A percentile compares a stretch with the other conserved stretches of the same genome.
Conservation (phyloP, 352 stramenopile species). For the Globisporangium spiculum region DNA sequence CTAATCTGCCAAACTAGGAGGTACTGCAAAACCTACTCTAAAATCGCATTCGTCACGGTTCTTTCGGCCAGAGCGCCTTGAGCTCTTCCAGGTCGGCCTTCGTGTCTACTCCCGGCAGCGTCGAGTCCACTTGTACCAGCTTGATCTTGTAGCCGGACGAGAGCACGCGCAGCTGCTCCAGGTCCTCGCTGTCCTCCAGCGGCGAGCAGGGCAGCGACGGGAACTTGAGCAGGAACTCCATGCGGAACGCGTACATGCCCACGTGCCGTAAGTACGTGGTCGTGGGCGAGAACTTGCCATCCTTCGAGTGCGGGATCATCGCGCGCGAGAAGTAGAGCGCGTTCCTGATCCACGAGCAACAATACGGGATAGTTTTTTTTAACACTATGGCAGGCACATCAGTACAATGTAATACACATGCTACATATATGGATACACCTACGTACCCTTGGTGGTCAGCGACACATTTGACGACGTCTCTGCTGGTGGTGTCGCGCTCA, state of each 20-base stretch:
- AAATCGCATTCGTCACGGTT: neutral
- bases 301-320: conserved; percentile 77
- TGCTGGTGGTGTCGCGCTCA: conserved; percentile 49
- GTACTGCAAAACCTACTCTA: neutral
- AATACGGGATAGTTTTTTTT: neutral
- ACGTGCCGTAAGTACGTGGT: conserved; percentile 71
- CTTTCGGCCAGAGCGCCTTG: conserved; percentile 26
- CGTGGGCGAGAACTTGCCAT: conserved; percentile 44
- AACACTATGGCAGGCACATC: neutral
- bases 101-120: conserved; percentile 68
- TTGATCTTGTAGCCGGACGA: conserved; percentile 72
- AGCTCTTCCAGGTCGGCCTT: conserved; percentile 57
- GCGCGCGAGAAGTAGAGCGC: conserved; percentile 84
- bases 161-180: conserved; percentile 85
- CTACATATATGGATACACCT: neutral
- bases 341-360: conserved; percentile 32
- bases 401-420: neutral
- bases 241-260: conserved; percentile 79
- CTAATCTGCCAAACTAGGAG: neutral
- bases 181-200: conserved; percentile 67
- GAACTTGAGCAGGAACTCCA: conserved; percentile 69
- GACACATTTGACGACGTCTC: conserved; percentile 81
- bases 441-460: conserved; percentile 51
- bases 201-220: conserved; percentile 47
- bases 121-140: conserved; percentile 57